Evolutionary conservation across 2,329 filamentous ascomycete genomes (phyloP), one percentile per base, ranked within the genome.

Genomic region (Fusarium sp.): DNA sequence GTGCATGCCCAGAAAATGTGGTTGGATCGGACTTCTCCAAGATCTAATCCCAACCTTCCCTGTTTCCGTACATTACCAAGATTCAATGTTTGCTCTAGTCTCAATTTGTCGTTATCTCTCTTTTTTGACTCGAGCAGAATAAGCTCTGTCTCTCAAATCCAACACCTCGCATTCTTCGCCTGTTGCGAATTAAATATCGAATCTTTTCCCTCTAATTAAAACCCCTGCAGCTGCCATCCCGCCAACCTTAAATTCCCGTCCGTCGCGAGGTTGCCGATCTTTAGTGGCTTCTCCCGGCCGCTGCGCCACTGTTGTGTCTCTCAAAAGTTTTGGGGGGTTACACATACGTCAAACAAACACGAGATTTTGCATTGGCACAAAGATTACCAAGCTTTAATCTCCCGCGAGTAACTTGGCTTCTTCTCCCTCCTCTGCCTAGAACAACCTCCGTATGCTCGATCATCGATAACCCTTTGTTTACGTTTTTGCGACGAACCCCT

Each of bases 321-420:
- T 52, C 19, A 28, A 50, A 53, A 58, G 40, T 58, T 23, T 37
- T 49, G 23, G 58, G 60, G 53, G 71, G 67, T 74, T 62, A 65
- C 71, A 74, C 71, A 58, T 67, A 70, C 72, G 64, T 69, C 68
- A 74, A 74, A 47, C 47, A 62, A 69, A 73, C 69, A 74, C 72
- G 72, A 75, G 60, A 75, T 74, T 74, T 60, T 70, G 58, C 53
- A 75, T 73, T 75, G 58, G 69, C 68, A 75, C 68, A 64, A 70
- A 60, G 64, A 75, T 63, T 49, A 67, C 68, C 60, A 70, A 75
- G 72, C 49, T 52, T 53, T 54, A 56, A 69, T 75, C 52, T 57
- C 56, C 42, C 44, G 54, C 44, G 50, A 28, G 54, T 38, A 59
- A 30, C 68, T 49, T 52, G 30, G n/a, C 47, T 43, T 49, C 54